These are phyloP conservation scores for Porodaedalea pini DNA, from an alignment of 1,284 basidiomycete species.

Conservation along the genomic window DNA sequence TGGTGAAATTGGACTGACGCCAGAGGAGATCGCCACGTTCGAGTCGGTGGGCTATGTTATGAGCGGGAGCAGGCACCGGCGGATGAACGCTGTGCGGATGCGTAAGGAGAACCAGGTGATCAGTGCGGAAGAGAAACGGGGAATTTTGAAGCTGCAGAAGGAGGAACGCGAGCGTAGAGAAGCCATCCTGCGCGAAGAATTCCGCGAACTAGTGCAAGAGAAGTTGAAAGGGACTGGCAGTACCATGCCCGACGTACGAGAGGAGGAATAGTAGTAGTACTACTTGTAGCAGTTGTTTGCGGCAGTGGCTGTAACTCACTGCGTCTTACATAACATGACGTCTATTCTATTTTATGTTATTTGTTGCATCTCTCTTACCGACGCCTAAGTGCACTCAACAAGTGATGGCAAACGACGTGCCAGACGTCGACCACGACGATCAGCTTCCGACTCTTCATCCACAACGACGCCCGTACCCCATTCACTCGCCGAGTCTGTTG, in stretches of 20 bases:
- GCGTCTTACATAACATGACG: slow-evolving; percentile 10
- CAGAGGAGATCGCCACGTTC: slow-evolving; percentile 81
- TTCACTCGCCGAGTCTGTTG: background rate
- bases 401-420: background rate
- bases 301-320: no score
- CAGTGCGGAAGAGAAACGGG: slow-evolving; percentile 94
- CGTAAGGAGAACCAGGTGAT: slow-evolving; percentile 99
- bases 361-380: background rate
- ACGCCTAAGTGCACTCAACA: background rate
- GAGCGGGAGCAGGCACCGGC: slow-evolving; percentile 89
- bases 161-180: slow-evolving; percentile 93
- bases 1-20: slow-evolving; percentile 94
- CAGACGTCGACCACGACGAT: background rate
- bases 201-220: slow-evolving; percentile 75
- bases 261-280: background rate
- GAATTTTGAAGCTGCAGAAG: slow-evolving; percentile 87
- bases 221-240: slow-evolving; percentile 48
- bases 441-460: background rate
- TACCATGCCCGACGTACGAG: background rate
- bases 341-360: background rate
- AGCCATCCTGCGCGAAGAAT: slow-evolving; percentile 73
- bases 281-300: background rate
- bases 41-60: slow-evolving; percentile 96
- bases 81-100: slow-evolving; percentile 98
- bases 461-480: background rate